Evolutionary conservation across 257 asterid genomes (phyloP).

Genomic region (Solanum chmielewskii): DNA sequence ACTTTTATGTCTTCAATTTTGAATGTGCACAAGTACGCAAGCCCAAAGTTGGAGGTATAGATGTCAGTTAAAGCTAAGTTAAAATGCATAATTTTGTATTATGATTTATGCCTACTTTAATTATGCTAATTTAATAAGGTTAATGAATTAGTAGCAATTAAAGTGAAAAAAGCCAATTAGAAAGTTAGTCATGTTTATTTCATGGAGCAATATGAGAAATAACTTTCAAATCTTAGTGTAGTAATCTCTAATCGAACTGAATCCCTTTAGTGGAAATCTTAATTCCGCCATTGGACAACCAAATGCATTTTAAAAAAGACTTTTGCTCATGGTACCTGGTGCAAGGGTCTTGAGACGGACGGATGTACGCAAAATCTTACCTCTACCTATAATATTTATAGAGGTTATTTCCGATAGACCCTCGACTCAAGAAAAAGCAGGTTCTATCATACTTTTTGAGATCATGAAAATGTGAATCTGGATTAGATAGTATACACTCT

Average conservation of each 20-base stretch:
- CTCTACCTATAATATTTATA: background rate
- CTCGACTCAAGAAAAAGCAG: background rate
- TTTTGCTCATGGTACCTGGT: background rate
- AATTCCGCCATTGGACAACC: background rate
- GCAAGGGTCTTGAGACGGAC: accelerated
- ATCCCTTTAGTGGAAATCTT: background rate
- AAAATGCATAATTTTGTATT: too few species aligned
- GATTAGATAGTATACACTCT: background rate
- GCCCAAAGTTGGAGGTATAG: accelerated
- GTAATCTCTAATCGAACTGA: background rate
- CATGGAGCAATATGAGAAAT: too few species aligned
- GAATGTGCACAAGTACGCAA: accelerated
- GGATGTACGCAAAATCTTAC: background rate
- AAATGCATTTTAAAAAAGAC: background rate
- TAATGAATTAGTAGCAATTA: too few species aligned
- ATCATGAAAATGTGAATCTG: background rate
- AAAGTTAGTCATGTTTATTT: too few species aligned
- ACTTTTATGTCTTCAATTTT: too few species aligned
- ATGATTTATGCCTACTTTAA: background rate
- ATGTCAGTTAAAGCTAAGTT: accelerated
- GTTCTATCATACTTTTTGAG: background rate
- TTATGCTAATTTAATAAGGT: too few species aligned
- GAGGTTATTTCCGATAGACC: background rate
- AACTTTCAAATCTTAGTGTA: too few species aligned
- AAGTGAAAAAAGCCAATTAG: too few species aligned